Conservation (phyloP, 257 asterid species). For the Solanum ossicruentum region DNA sequence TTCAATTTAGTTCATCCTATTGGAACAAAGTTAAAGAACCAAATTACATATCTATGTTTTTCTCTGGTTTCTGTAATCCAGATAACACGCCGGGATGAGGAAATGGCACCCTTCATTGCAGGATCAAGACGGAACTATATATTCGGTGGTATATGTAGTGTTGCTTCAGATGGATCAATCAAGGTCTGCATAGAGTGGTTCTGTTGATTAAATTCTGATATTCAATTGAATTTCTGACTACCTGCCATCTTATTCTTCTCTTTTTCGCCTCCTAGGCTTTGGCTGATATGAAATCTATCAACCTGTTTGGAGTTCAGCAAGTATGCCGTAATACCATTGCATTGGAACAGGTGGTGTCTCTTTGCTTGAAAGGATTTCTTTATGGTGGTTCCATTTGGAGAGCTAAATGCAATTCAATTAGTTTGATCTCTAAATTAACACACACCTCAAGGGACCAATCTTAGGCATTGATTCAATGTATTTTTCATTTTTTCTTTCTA, state of each 20-base stretch:
- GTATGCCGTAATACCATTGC: slow-evolving; percentile 97
- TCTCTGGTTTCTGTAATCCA: slow-evolving; percentile 16
- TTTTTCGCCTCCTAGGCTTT: slow-evolving; percentile 50
- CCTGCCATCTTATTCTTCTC: not conserved
- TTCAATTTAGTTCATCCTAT: not conserved
- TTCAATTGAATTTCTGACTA: not conserved
- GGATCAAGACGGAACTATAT: slow-evolving; percentile 84
- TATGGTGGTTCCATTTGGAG: not conserved
- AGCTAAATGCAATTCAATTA: not conserved
- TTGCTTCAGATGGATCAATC: slow-evolving; percentile 71
- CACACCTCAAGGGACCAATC: not conserved
- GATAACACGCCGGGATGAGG: slow-evolving; percentile 99
- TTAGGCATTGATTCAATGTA: not conserved
- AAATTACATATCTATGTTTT: not conserved
- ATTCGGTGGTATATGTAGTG: slow-evolving; percentile 83
- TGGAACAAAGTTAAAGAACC: not conserved
- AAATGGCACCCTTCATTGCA: slow-evolving; percentile 75
- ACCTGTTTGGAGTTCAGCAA: slow-evolving; percentile 98
- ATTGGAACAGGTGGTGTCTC: slow-evolving; percentile 65
- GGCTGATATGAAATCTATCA: slow-evolving; percentile 82
- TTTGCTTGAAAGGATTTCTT: not conserved
- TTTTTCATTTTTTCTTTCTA: not conserved
- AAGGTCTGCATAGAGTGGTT: slow-evolving; percentile 42
- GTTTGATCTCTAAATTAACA: not conserved
- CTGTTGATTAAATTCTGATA: not conserved